Evolutionary conservation across 169 alveolate species (phyloP).

Genomic region (Eimeria falciformis): DNA sequence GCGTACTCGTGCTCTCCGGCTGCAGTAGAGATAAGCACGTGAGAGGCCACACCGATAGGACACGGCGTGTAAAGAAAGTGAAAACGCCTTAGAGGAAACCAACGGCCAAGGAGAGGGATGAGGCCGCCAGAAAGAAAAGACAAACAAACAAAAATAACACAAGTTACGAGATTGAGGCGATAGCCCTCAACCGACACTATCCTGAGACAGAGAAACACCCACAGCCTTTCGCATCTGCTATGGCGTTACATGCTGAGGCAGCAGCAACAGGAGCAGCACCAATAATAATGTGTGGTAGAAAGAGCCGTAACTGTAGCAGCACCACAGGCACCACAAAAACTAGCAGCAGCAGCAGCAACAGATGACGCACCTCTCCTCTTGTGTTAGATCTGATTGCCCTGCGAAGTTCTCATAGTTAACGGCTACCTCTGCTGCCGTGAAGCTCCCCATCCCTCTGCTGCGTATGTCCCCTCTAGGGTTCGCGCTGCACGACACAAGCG

Average conservation of each 20-base stretch:
- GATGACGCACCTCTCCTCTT: neutral
- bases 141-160: neutral
- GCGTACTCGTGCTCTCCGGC: neutral
- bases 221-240: neutral
- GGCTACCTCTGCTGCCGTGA: neutral
- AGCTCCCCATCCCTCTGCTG: neutral
- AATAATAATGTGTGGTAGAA: neutral
- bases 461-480: too few relatives aligned
- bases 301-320: neutral
- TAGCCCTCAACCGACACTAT: neutral
- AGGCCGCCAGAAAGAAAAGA: neutral
- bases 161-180: neutral
- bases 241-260: neutral
- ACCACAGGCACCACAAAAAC: slow-evolving; percentile 7
- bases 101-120: neutral
- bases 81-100: neutral
- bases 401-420: neutral
- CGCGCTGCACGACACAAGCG: too few relatives aligned
- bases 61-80: neutral
- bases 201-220: neutral
- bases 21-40: slow-evolving; percentile 10
- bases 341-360: slow-evolving; percentile 24
- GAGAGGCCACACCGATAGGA: neutral
- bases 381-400: neutral
- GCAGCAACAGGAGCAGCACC: neutral